Conservation (phyloP, 495 filamentous ascomycete genomes). For the Annulohypoxylon nitens region DNA sequence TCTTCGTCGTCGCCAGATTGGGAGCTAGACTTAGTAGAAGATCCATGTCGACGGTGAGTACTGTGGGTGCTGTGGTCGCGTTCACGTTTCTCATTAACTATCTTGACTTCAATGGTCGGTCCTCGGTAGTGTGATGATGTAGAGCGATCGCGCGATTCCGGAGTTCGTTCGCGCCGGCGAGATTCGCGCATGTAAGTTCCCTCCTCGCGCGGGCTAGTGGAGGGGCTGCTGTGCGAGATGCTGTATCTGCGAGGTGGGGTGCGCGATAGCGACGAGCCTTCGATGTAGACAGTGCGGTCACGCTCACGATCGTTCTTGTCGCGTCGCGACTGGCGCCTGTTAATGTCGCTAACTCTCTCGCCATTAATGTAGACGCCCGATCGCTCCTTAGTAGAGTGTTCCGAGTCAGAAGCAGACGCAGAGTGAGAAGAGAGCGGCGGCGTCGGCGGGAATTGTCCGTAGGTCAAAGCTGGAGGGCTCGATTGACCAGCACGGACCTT, state of each 20-base stretch:
- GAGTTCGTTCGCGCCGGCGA: conserved; percentile 35
- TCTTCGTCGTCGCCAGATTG: conserved; percentile 43
- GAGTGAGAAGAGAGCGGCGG: conserved; percentile 58
- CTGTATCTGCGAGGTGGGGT: conserved; percentile 40
- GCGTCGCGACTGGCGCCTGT: conserved; percentile 49
- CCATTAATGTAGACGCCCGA: conserved; percentile 54
- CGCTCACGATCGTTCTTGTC: conserved; percentile 45
- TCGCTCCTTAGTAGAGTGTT: conserved; percentile 48
- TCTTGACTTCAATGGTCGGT: conserved; percentile 42
- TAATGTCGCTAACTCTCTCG: conserved; percentile 45
- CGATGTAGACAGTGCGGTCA: conserved; percentile 47
- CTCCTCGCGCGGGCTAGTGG: conserved; percentile 40
- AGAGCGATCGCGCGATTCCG: conserved; percentile 36
- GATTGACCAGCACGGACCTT: conserved; percentile 34
- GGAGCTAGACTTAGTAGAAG: conserved; percentile 49
- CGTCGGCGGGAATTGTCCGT: conserved; percentile 51
- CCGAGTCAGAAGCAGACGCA: conserved; percentile 55
- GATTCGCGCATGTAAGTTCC: conserved; percentile 28
- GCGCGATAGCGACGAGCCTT: conserved; percentile 46
- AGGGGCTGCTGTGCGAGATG: conserved; percentile 34
- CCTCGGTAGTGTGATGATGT: conserved; percentile 36
- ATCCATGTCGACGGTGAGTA: conserved; percentile 43
- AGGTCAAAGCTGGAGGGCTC: conserved; percentile 45
- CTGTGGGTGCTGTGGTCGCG: conserved; percentile 6
- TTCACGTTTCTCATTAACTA: conserved; percentile 40